Percentiles rank a stretch among this genome's conserved stretches.
Evolutionary conservation across 768 basidiomycete species (phyloP).

Genomic region (Amanita rimosa): DNA sequence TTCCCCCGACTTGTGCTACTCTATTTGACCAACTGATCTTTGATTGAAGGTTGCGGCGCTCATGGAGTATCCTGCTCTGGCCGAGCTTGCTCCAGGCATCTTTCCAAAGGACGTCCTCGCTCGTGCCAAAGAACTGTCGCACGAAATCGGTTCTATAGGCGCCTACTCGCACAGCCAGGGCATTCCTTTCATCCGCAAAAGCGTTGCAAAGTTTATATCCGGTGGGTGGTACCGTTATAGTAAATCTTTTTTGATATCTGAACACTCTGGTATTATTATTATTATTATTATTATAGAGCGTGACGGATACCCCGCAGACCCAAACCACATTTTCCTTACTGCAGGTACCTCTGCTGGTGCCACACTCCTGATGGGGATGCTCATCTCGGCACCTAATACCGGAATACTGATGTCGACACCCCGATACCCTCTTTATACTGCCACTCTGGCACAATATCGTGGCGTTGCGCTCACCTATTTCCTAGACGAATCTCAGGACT

Average conservation of each 20-base stretch:
- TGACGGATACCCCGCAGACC: slow-evolving; percentile 78
- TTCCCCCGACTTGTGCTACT: background rate
- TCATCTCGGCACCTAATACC: slow-evolving; percentile 53
- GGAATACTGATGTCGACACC: slow-evolving; percentile 95
- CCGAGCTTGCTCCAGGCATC: slow-evolving; percentile 58
- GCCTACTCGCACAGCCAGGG: slow-evolving; percentile 97
- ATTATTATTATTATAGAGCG: too few species aligned
- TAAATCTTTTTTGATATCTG: slow-evolving; percentile 2
- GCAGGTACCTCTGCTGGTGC: slow-evolving; percentile 93
- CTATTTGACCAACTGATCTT: background rate
- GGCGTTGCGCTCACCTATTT: slow-evolving; percentile 83
- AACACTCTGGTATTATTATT: slow-evolving; percentile 5
- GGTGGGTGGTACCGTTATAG: slow-evolving; percentile 32
- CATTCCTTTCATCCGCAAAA: slow-evolving; percentile 75
- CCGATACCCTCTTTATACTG: slow-evolving; percentile 97
- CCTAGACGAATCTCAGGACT: slow-evolving; percentile 71
- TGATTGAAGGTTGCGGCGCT: slow-evolving; percentile 76
- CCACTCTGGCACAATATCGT: slow-evolving; percentile 75
- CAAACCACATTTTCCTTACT: slow-evolving; percentile 87
- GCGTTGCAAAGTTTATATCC: slow-evolving; percentile 83
- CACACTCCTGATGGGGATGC: slow-evolving; percentile 71
- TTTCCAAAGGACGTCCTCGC: slow-evolving; percentile 83
- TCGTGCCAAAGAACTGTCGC: slow-evolving; percentile 69
- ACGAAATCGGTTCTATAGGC: slow-evolving; percentile 85
- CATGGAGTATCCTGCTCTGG: slow-evolving; percentile 84